Conservation (phyloP, 2,329 filamentous ascomycete species). For the Aspergillus persii region DNA sequence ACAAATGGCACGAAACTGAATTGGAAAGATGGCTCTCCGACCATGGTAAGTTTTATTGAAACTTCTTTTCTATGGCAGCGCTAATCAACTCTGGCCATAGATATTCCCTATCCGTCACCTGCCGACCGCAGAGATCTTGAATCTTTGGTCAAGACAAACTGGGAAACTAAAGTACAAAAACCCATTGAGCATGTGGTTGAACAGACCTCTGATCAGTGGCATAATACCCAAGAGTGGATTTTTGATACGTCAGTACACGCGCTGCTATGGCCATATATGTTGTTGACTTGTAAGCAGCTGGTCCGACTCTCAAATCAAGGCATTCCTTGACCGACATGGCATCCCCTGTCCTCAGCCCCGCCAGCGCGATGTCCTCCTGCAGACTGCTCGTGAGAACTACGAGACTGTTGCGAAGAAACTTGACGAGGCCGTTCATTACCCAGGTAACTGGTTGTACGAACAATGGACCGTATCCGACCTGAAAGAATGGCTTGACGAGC, state of each 20-base stretch:
- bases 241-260: slow-evolving; percentile 65
- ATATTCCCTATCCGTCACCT: slow-evolving; percentile 84
- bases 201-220: slow-evolving; percentile 68
- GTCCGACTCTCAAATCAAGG: slow-evolving; percentile 89
- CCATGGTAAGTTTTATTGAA: slow-evolving; percentile 50
- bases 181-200: slow-evolving; percentile 77
- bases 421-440: slow-evolving; percentile 79
- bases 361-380: slow-evolving; percentile 76
- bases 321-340: slow-evolving; percentile 83
- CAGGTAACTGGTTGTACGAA: slow-evolving; percentile 90
- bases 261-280: neutral
- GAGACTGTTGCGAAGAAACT: slow-evolving; percentile 71
- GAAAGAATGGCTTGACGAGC: slow-evolving; percentile 88
- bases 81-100: slow-evolving; percentile 20
- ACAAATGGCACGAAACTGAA: slow-evolving; percentile 98
- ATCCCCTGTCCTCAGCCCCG: slow-evolving; percentile 87
- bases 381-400: slow-evolving; percentile 76
- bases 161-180: slow-evolving; percentile 73
- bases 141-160: slow-evolving; percentile 82
- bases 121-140: slow-evolving; percentile 95
- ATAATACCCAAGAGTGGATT: slow-evolving; percentile 81
- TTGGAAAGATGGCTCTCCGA: slow-evolving; percentile 96
- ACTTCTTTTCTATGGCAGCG: neutral
- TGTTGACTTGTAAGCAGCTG: slow-evolving; percentile 59
- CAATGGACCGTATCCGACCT: slow-evolving; percentile 90